Base-by-base conservation (phyloP, 805 yeast genomes). In the Candida peoriensis region DNA sequence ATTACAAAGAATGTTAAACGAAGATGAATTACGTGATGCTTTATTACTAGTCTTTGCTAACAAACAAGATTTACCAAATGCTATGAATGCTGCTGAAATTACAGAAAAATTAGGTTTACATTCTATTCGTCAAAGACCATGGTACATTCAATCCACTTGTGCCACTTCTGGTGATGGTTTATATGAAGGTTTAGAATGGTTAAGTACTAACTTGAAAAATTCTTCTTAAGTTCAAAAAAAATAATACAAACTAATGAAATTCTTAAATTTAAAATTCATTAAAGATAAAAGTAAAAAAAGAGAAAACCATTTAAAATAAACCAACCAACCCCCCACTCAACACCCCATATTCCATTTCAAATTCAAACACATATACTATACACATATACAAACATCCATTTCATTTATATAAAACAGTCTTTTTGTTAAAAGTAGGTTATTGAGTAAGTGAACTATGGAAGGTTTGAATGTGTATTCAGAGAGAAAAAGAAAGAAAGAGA, bases 131-230 rank as follows among this genome's bases (percentile, higher is more conserved):
- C 96, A 89, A 74, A 86, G 97, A 72, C 96, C 96, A 58, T 93
- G 98, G 98, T 90, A 84, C 72, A 90, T 93, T 64, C 97, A 90
- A 73, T 87, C 98, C 52, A 86, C 97, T 47, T 89, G 97, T 73
- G 98, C 98, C 52, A 90, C 97, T 51, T 85, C 97, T 45, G 98
- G 97, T 72, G 97, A 89, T 64, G 97, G 97, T 74, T 74, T 88
- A 60, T 84, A 87, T 66, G 96, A 88, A 72, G 97, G 97, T 76
- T 78, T 88, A 64, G 96, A 88, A 72, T 88, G 97, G 97, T 79
- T 88, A 60, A 78, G 89, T 52, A 82, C 86, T 61, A 86, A 84
- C 72, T 78, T 88, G 70, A 87, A 87, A 74, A 81, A 73, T 64
- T 70, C 74, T 58, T 63, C 68, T 51, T 65, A 56, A 50, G 29